phyloP scores from a whole-genome alignment of 306 rosid species.

The Heteromeles arbutifolia region DNA sequence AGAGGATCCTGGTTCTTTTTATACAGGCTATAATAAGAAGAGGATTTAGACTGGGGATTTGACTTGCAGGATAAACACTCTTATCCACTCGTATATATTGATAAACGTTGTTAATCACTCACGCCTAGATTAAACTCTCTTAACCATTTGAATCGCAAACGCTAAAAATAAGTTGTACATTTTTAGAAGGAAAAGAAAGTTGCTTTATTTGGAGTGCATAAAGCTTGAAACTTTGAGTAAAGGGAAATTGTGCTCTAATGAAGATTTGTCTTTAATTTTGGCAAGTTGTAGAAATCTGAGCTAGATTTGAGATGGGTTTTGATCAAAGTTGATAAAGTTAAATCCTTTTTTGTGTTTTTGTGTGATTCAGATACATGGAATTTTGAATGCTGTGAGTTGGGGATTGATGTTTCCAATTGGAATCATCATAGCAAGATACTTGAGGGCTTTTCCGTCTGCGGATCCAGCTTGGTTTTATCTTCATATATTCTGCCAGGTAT shows the following conservation, averaged over 20 bases:
- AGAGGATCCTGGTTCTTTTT: too few species aligned
- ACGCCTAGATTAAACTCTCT: not conserved
- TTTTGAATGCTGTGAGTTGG: conserved; percentile 83
- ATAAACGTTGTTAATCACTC: not conserved
- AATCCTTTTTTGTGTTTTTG: not conserved
- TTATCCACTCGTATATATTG: not conserved
- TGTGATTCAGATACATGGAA: conserved; percentile 59
- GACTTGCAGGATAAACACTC: not conserved
- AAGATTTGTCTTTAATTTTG: not conserved
- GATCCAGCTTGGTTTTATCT: conserved; percentile 96
- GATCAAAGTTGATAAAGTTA: not conserved
- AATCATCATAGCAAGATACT: conserved; percentile 66
- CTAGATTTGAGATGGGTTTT: not conserved
- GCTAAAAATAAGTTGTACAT: not conserved
- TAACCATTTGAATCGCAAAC: not conserved
- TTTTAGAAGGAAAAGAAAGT: not conserved
- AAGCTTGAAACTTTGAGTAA: not conserved
- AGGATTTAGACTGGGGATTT: not conserved
- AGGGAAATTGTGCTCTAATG: not conserved
- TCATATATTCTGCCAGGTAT: conserved; percentile 56
- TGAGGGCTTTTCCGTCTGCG: conserved; percentile 58
- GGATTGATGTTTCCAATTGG: conserved; percentile 83
- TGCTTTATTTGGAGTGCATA: not conserved
- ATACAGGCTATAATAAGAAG: not conserved
- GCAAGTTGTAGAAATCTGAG: not conserved